Evolutionary conservation across 2,329 filamentous ascomycete species (phyloP).

Genomic region (Fusarium solani-melongenae): DNA sequence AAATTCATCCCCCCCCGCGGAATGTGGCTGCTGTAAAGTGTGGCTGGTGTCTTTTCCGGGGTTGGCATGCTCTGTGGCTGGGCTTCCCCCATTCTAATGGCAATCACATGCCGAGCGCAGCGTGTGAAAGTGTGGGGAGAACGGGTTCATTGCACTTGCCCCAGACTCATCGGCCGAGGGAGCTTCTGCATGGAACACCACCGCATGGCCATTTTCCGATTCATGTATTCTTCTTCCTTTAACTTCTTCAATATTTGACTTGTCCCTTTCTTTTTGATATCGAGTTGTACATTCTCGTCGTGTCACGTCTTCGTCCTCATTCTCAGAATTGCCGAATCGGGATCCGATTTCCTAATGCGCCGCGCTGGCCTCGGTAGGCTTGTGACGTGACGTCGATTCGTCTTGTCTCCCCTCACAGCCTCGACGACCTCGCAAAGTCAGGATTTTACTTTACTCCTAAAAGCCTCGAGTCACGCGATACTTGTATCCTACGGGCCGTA

Average conservation of each 20-base stretch:
- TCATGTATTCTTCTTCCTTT: conserved; percentile 21
- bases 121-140: conserved; percentile 38
- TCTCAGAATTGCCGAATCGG: conserved; percentile 6
- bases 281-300: not conserved
- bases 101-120: conserved; percentile 44
- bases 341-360: conserved; percentile 23
- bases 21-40: conserved; percentile 29
- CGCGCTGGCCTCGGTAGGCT: conserved; percentile 17
- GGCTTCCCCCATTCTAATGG: conserved; percentile 15
- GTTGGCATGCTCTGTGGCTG: conserved; percentile 20
- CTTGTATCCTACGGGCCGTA: not conserved
- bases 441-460: not conserved
- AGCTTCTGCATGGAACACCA: conserved; percentile 34
- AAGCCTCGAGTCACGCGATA: not conserved
- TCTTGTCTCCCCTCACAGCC: conserved; percentile 1
- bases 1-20: conserved; percentile 24
- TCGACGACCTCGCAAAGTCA: conserved; percentile 5
- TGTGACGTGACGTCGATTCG: conserved; percentile 42
- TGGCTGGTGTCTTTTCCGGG: conserved; percentile 18
- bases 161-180: conserved; percentile 45
- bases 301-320: not conserved
- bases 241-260: not conserved
- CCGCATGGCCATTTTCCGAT: conserved; percentile 22
- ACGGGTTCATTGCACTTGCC: conserved; percentile 35
- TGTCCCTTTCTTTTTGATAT: not conserved